These are phyloP conservation scores for Saccharomyces jurei DNA, from an alignment of 805 yeast genomes.

Conservation along the genomic window DNA sequence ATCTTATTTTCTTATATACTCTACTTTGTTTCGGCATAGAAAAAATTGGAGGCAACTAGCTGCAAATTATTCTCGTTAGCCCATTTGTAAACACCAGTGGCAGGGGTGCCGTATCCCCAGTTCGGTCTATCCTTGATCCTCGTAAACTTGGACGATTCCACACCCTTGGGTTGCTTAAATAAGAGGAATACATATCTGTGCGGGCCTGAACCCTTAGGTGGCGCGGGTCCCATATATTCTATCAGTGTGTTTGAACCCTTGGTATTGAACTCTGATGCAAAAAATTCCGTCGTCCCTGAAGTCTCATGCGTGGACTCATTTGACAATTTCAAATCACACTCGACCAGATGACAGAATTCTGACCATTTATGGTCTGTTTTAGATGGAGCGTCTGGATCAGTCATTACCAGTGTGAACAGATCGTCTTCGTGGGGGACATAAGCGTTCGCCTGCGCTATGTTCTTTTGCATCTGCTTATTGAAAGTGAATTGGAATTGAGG, in stretches of 20 bases:
- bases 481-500: slow-evolving; percentile 66
- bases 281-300: slow-evolving; percentile 1
- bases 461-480: slow-evolving; percentile 29
- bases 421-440: slow-evolving; percentile 11
- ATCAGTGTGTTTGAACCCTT: slow-evolving; percentile 38
- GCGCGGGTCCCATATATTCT: slow-evolving; percentile 75
- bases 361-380: slow-evolving; percentile 79
- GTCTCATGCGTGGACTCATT: slow-evolving; percentile 5
- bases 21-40: slow-evolving; percentile 57
- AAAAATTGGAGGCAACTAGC: slow-evolving; percentile 73
- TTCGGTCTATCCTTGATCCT: slow-evolving; percentile 24
- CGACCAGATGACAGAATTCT: slow-evolving; percentile 73
- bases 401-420: slow-evolving; percentile 66
- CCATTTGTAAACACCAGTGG: slow-evolving; percentile 72
- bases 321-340: slow-evolving; percentile 34
- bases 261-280: slow-evolving; percentile 27
- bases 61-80: slow-evolving; percentile 51
- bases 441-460: slow-evolving; percentile 3
- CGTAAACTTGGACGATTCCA: slow-evolving; percentile 17
- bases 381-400: slow-evolving; percentile 94
- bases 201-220: slow-evolving; percentile 79
- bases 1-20: neutral
- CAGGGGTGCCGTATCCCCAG: slow-evolving; percentile 85
- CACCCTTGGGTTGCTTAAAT: slow-evolving; percentile 48
- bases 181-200: slow-evolving; percentile 80